These are phyloP conservation scores for Platanthera zijinensis DNA, from an alignment of 106 monocot genomes.

Conservation along the genomic window DNA sequence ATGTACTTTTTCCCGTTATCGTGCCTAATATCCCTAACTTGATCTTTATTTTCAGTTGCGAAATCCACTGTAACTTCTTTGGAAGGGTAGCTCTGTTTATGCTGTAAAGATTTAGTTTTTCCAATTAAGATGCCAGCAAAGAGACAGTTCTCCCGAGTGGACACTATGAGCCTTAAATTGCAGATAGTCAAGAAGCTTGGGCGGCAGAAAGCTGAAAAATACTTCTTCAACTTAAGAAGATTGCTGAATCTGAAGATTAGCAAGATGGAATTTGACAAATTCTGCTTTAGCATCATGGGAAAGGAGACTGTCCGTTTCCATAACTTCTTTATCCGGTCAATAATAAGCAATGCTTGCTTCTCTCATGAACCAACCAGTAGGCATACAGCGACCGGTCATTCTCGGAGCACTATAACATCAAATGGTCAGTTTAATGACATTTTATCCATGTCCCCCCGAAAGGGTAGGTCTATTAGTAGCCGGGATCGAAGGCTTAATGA, in stretches of 20 bases:
- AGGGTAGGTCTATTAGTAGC: constrained; percentile 34
- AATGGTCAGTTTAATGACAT: constrained; percentile 25
- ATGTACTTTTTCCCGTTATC: not conserved
- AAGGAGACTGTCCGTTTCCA: constrained; percentile 72
- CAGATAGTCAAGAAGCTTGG: constrained; percentile 64
- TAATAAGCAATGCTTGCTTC: constrained; percentile 58
- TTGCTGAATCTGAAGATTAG: constrained; percentile 51
- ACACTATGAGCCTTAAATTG: constrained; percentile 43
- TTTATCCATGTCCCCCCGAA: constrained; percentile 19
- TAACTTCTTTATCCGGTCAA: constrained; percentile 63
- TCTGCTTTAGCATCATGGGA: constrained; percentile 41
- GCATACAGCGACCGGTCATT: constrained; percentile 39
- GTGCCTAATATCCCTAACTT: not conserved
- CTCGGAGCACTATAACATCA: constrained; percentile 31
- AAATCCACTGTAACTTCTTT: not conserved
- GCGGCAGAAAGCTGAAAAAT: constrained; percentile 49
- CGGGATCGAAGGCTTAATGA: constrained; percentile 34
- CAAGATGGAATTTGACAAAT: constrained; percentile 55
- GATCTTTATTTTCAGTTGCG: not conserved
- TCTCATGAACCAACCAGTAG: constrained; percentile 39
- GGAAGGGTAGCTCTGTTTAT: not conserved
- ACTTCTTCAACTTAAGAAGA: constrained; percentile 50
- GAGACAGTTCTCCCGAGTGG: constrained; percentile 28
- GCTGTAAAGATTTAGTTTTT: constrained; percentile 8
- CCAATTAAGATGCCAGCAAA: constrained; percentile 27